These are phyloP conservation scores for Pyrenula massariospora DNA, from an alignment of 495 filamentous ascomycete genomes.

Conservation along the genomic window DNA sequence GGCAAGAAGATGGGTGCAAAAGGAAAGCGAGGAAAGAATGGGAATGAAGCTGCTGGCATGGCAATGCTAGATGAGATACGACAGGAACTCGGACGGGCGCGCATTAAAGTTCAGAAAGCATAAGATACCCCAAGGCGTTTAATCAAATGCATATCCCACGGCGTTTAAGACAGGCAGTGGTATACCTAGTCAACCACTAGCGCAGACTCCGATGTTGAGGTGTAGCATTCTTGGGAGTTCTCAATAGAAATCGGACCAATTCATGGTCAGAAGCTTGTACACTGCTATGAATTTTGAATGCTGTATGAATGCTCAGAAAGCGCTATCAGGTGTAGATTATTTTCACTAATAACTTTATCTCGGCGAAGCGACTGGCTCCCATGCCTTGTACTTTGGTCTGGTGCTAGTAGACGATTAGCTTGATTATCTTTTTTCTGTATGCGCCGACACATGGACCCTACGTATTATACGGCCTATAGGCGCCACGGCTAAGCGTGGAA, in stretches of 20 bases:
- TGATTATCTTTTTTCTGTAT: neutral
- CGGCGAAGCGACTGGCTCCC: constrained; percentile 27
- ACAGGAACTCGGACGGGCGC: constrained; percentile 65
- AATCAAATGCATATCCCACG: neutral
- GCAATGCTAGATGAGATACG: constrained; percentile 86
- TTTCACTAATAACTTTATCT: constrained; percentile 12
- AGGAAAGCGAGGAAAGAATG: constrained; percentile 64
- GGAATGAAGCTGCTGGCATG: constrained; percentile 67
- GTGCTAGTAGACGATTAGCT: constrained; percentile 10
- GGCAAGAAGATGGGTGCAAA: constrained; percentile 50
- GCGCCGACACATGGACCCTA: constrained; percentile 15
- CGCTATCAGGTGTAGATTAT: too few species aligned
- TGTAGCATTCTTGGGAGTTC: too few species aligned
- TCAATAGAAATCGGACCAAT: too few species aligned
- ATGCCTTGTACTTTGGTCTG: constrained; percentile 33
- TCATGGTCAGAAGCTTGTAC: too few species aligned
- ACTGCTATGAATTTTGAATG: too few species aligned
- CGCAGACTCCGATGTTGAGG: too few species aligned
- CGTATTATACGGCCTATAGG: constrained; percentile 92
- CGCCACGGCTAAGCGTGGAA: constrained; percentile 58
- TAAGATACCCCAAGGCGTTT: neutral
- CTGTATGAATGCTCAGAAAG: too few species aligned
- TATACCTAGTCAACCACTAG: too few species aligned
- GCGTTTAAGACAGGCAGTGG: too few species aligned
- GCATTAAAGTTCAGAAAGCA: constrained; percentile 15